phyloP scores from a whole-genome alignment of 257 asterid species.

The Coffea eugenioides region DNA sequence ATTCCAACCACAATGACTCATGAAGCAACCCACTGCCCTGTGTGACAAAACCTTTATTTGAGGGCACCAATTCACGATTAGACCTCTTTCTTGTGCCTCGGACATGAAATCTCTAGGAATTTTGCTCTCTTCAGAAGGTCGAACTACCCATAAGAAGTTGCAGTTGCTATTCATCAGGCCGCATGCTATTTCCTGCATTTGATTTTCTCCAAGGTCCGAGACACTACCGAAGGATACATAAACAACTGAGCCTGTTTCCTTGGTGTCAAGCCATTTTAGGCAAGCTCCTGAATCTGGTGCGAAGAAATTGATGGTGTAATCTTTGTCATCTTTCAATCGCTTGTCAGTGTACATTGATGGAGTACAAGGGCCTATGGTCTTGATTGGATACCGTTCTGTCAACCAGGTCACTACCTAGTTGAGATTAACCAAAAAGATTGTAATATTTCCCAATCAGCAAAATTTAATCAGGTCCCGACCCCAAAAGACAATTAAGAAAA shows the following conservation, averaged over 20 bases:
- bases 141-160: conserved; percentile 22
- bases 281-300: conserved; percentile 5
- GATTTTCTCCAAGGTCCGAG: not conserved
- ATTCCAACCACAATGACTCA: conserved; percentile 37
- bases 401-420: conserved; percentile 24
- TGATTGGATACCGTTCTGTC: conserved; percentile 11
- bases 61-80: conserved; percentile 30
- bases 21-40: conserved; percentile 31
- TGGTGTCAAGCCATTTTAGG: conserved; percentile 22
- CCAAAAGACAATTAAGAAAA: too few species aligned
- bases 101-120: not conserved
- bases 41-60: conserved; percentile 29
- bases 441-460: not conserved
- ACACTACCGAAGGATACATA: conserved; percentile 29
- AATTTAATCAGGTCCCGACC: not conserved
- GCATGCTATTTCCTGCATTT: conserved; percentile 23
- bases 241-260: conserved; percentile 15
- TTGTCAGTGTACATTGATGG: conserved; percentile 25
- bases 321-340: conserved; percentile 15
- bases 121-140: conserved; percentile 19
- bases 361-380: conserved; percentile 27
- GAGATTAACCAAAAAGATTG: not conserved
- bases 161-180: conserved; percentile 14
- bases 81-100: conserved; percentile 18
- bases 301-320: conserved; percentile 22